Evolutionary conservation across 441 rosid genomes (phyloP).

Genomic region (Gossypium schwendimanii): DNA sequence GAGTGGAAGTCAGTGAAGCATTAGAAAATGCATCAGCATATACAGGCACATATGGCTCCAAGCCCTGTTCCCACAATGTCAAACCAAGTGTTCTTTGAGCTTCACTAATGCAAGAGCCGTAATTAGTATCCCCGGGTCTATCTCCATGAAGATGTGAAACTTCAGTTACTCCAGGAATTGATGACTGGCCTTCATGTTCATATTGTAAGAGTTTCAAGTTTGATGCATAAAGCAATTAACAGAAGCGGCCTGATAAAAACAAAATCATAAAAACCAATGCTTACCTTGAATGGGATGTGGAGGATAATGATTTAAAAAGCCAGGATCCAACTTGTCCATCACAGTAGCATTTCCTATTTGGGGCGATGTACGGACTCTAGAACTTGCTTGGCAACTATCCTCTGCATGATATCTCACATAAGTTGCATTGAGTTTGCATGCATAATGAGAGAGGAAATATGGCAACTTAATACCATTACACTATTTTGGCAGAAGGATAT

Average conservation of each 20-base stretch:
- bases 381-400: conserved; percentile 44
- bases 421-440: conserved; percentile 11
- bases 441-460: neutral
- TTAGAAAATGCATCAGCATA: conserved; percentile 28
- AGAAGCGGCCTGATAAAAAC: neutral
- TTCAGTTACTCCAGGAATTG: conserved; percentile 27
- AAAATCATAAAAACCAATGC: neutral
- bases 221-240: neutral
- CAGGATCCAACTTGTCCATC: conserved; percentile 26
- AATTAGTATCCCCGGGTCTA: conserved; percentile 25
- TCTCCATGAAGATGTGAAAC: conserved; percentile 32
- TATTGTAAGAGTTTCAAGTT: conserved; percentile 8
- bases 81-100: conserved; percentile 46
- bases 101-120: conserved; percentile 21
- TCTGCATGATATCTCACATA: conserved; percentile 40
- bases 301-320: conserved; percentile 22
- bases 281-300: conserved; percentile 33
- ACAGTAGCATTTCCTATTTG: conserved; percentile 33
- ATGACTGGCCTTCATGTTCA: conserved; percentile 26
- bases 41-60: conserved; percentile 39
- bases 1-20: conserved; percentile 24
- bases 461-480: neutral
- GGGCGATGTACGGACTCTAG: conserved; percentile 28
- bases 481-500: conserved; percentile 4
- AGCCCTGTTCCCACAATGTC: conserved; percentile 61